These are phyloP conservation scores for Blastocystis sp. DNA, from an alignment of 352 stramenopile genomes.

Conservation along the genomic window DNA sequence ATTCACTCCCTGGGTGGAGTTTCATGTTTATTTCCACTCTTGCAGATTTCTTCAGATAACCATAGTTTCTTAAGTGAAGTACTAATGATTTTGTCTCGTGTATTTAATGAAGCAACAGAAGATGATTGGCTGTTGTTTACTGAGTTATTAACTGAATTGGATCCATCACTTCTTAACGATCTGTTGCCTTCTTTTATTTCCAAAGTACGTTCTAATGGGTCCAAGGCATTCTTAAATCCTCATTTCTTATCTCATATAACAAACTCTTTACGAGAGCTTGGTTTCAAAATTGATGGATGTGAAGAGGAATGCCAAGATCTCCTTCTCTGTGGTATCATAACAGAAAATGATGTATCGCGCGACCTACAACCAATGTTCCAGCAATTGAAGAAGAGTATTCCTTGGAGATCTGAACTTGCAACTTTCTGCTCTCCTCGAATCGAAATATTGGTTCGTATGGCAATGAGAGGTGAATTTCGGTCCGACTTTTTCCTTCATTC, in stretches of 20 bases:
- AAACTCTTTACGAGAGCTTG: neutral
- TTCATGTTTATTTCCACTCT: neutral
- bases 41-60: neutral
- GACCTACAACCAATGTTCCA: neutral
- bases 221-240: neutral
- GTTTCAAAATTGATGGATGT: neutral
- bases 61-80: neutral
- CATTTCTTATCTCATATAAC: neutral
- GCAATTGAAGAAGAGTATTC: neutral
- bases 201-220: neutral
- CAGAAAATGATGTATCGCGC: neutral
- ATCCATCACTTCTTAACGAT: neutral
- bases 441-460: neutral
- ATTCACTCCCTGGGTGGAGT: neutral
- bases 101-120: neutral
- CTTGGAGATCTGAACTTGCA: neutral
- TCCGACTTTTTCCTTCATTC: neutral
- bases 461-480: neutral
- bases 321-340: neutral
- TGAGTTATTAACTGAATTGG: neutral
- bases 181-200: neutral
- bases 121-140: neutral
- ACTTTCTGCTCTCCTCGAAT: neutral
- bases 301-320: neutral
- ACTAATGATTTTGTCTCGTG: neutral